These are phyloP conservation scores for Hyaloscypha bicolor DNA, from an alignment of 495 filamentous ascomycete genomes.

Conservation along the genomic window DNA sequence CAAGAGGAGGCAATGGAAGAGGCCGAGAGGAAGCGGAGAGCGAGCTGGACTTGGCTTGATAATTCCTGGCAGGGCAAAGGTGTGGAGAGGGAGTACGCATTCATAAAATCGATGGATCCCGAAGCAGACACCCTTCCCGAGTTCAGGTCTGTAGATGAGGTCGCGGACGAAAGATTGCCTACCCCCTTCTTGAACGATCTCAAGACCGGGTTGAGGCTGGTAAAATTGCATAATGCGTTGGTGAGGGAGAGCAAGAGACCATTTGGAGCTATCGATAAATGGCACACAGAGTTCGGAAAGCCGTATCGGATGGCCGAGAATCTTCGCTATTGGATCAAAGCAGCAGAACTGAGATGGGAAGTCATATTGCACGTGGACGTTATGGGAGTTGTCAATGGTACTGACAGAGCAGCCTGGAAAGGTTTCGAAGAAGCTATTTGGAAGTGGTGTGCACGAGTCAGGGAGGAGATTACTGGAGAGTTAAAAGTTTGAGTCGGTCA, in stretches of 20 bases:
- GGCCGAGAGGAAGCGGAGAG: slow-evolving; percentile 67
- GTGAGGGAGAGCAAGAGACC: slow-evolving; percentile 80
- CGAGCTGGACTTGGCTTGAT: slow-evolving; percentile 77
- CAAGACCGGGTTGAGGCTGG: slow-evolving; percentile 76
- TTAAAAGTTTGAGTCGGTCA: slow-evolving; percentile 29
- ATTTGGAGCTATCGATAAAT: slow-evolving; percentile 89
- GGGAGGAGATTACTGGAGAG: slow-evolving; percentile 68
- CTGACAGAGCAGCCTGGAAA: slow-evolving; percentile 67
- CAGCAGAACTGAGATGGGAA: slow-evolving; percentile 93
- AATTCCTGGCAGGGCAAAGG: slow-evolving; percentile 77
- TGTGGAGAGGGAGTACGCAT: slow-evolving; percentile 77
- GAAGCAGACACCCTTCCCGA: slow-evolving; percentile 59
- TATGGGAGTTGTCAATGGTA: slow-evolving; percentile 77
- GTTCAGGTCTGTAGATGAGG: slow-evolving; percentile 63
- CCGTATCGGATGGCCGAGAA: slow-evolving; percentile 95
- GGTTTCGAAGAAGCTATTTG: slow-evolving; percentile 79
- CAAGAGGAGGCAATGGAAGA: slow-evolving; percentile 76
- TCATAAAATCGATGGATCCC: slow-evolving; percentile 63
- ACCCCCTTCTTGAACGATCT: slow-evolving; percentile 75
- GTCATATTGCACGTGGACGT: slow-evolving; percentile 82
- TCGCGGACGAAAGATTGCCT: slow-evolving; percentile 54
- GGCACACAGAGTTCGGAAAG: slow-evolving; percentile 87
- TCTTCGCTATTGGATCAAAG: slow-evolving; percentile 93
- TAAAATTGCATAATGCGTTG: slow-evolving; percentile 85
- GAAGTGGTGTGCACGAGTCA: slow-evolving; percentile 74